Evolutionary conservation across 306 rosid genomes (phyloP), one percentile per base, ranked within the genome.

Genomic region (Glycine soja): DNA sequence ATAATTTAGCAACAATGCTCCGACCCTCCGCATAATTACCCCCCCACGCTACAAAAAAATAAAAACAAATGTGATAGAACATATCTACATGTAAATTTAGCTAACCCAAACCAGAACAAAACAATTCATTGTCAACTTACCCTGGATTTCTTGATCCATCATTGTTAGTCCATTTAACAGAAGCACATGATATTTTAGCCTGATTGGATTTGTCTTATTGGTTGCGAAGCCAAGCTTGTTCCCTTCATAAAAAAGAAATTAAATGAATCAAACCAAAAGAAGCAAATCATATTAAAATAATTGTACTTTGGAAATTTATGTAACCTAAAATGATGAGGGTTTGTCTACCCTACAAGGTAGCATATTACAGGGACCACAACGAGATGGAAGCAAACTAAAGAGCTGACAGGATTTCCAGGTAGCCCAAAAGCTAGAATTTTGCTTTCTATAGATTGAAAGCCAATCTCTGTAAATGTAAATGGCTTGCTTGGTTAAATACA

Each of bases 331-430:
- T 80, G 88, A 83, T 88, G 38, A 1, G 97, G 94, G 76, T 91
- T 86, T 67, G 46, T 76, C 97, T 97, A 95, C 72, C 97, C 99
- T 42, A 97, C 88, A 75, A 95, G 95, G 6, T 66, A 83, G 79
- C 90, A 97, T 69, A 93, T 90, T 74, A 94, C 78, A 47, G 99
- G 97, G 72, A 95, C 95, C 57, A 93, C 99, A 87, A 91, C 93
- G 83, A 95, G 87, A 64, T 93, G 82, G 85, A 95, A 95, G 83
- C 97, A 91, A 66, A 95, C 99, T 53, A 89, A 11, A 83, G 93
- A 87, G 88, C 99, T 93, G 72, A 84, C 97, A 32, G 99, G 99
- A 86, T 95, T 95, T 86, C 99, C 99, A 12, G 99, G 99, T 74
- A 95, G 81, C 77, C 97, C 99, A 75, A 95, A 95, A 71, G 95